Conservation (phyloP, 2,329 filamentous ascomycete species). For the Alternaria panax region DNA sequence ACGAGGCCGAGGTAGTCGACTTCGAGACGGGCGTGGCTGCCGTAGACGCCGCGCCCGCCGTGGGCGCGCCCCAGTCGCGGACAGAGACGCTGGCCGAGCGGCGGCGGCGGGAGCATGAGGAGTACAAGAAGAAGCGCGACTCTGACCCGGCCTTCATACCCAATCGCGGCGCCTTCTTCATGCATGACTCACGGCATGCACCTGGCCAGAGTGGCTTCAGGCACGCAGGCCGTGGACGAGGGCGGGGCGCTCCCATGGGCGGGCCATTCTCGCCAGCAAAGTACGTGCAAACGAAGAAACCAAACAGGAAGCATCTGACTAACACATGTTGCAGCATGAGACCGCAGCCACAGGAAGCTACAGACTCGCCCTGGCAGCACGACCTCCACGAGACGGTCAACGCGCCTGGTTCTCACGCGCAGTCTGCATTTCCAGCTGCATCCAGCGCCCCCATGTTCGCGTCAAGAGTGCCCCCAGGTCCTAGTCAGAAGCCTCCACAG, state of each 20-base stretch:
- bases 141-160: slow-evolving; percentile 93
- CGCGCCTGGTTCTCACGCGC: slow-evolving; percentile 45
- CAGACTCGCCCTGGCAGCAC: slow-evolving; percentile 84
- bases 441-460: slow-evolving; percentile 28
- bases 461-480: slow-evolving; percentile 29
- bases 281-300: slow-evolving; percentile 56
- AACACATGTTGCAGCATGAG: slow-evolving; percentile 49
- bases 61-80: slow-evolving; percentile 37
- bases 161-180: slow-evolving; percentile 93
- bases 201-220: slow-evolving; percentile 79
- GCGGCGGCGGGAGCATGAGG: slow-evolving; percentile 85
- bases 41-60: slow-evolving; percentile 51
- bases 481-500: slow-evolving; percentile 44
- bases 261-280: slow-evolving; percentile 63
- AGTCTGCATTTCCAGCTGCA: slow-evolving; percentile 26
- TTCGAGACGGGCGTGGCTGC: slow-evolving; percentile 56
- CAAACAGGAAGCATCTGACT: slow-evolving; percentile 24
- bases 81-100: slow-evolving; percentile 71
- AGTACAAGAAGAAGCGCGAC: slow-evolving; percentile 86
- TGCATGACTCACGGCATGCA: slow-evolving; percentile 90
- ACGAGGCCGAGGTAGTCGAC: slow-evolving; percentile 56
- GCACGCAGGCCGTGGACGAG: slow-evolving; percentile 68
- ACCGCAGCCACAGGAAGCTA: slow-evolving; percentile 58
- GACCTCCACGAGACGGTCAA: slow-evolving; percentile 83
- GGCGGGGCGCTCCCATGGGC: slow-evolving; percentile 62